Conservation (phyloP, 768 basidiomycete species). For the Lentinula sp. region DNA sequence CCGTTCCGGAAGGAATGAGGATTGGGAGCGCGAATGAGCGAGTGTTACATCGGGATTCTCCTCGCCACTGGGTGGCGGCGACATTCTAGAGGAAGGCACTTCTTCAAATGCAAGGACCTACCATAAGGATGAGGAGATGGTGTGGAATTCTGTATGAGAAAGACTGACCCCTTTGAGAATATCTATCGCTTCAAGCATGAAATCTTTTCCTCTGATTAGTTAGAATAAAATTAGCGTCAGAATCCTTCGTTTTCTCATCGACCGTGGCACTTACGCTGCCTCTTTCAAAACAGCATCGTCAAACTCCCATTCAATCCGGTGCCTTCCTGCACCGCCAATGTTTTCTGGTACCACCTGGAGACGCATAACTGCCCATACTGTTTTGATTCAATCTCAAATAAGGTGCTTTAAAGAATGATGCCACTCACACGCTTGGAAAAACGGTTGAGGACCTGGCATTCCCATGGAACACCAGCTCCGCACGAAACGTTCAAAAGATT, state of each 20-base stretch:
- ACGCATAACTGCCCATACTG: constrained; percentile 72
- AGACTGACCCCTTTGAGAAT: constrained; percentile 82
- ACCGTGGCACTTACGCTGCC: constrained; percentile 64
- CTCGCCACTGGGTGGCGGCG: constrained; percentile 23
- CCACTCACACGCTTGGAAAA: constrained; percentile 59
- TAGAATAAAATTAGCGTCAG: constrained; percentile 13
- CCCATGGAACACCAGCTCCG: constrained; percentile 80
- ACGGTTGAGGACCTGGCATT: constrained; percentile 87
- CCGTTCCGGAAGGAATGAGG: constrained; percentile 37
- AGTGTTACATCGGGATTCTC: constrained; percentile 31
- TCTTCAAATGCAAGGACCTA: constrained; percentile 71
- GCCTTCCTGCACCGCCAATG: constrained; percentile 73
- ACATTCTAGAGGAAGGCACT: constrained; percentile 31
- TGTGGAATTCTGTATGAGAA: constrained; percentile 12
- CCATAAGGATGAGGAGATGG: constrained; percentile 8
- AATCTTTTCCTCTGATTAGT: constrained; percentile 76
- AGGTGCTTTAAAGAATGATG: constrained; percentile 6
- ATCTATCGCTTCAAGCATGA: constrained; percentile 89
- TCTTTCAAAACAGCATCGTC: constrained; percentile 95
- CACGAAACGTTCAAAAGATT: constrained; percentile 70
- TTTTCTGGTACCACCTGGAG: constrained; percentile 75
- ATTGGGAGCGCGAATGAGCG: constrained; percentile 49
- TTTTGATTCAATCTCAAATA: constrained; percentile 22
- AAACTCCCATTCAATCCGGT: constrained; percentile 80
- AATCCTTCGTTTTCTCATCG: constrained; percentile 11